Evolutionary conservation across 2,329 filamentous ascomycete genomes (phyloP), one percentile per base, ranked within the genome.

Genomic region (Trichoderma sp.): DNA sequence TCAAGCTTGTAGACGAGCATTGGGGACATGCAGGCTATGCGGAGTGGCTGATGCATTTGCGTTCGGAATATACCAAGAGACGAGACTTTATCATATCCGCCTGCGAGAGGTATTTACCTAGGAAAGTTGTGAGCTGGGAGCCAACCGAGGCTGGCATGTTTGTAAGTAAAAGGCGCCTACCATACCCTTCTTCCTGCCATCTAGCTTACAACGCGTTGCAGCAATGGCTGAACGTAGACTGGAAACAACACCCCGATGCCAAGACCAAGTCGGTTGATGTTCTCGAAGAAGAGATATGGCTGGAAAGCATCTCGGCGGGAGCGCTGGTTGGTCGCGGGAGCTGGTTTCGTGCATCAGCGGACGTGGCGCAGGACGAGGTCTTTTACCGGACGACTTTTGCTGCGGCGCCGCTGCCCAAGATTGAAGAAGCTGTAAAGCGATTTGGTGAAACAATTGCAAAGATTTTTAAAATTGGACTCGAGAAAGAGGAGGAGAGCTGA

Each of bases 141-240:
- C 40, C 64, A 29, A 37, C 64, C 19, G 29, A 59, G 11, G 64
- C 64, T 21, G 64, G 64, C 64, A 67, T 67, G 64, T 52, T 67
- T 67, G 64, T 67, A 52, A 59, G 64, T 67, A 16, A 49, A 35
- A 13, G 1, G 11, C 33, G 13, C 11, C 11, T 4, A 37, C 21
- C 7, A 11, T 7, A 10, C 40, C 29, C 21, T 24, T 24, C 16
- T 49, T 13, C 16, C 33, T 19, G 7, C 13, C 29, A 35, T 7
- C 4, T 13, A 11, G 13, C 53, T 52, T 5, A 53, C 56, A 13
- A 13, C 11, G n/a, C n/a, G 2, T 8, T 21, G 27, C 24, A 61
- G 65, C 57, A 61, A 61, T 68, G 65, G 65, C 47, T 68, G n/a
- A 68, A 68, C 24, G 33, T 68, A 40, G 58, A 61, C 57, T 68